Evolutionary conservation across 352 stramenopile species (phyloP), one percentile per base, ranked within the genome.

Genomic region (Blastocystis sp.): DNA sequence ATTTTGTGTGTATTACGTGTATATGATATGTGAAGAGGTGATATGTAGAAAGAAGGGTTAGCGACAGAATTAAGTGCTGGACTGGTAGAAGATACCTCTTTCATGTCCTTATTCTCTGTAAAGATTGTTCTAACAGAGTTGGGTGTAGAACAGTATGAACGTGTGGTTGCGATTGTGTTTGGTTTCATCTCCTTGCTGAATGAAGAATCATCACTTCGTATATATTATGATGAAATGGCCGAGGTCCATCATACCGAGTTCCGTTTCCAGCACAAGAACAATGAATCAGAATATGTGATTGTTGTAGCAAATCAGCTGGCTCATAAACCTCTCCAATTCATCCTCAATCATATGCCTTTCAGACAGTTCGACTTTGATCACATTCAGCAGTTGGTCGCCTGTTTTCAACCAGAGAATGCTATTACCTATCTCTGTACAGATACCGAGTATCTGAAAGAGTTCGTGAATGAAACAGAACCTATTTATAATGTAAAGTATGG

Each of bases 1-100:
- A 84, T 84, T 42, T 51, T 84, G 7, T 62, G 51, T 44, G 48
- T n/a, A 13, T 37, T 84, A 11, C 73, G 73, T 42, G 73, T 84
- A 33, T 7, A 24, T 2, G 30, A 27, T 17, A 6, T 9, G 42
- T 1, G 3, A 13, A 0, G 22, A 3, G 13, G 19, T 84, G 13
- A 58, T 30, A 0, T 3, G 11, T 84, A 84, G 73, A 84, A 40
- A 68, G 22, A 35, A 35, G 73, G 73, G 30, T 44, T 84, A 57
- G 73, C 73, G 13, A 68, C 73, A 7, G 73, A 51, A 1, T 30
- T 84, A 51, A 30, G 27, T 13, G 24, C 51, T 1, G 73, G 73
- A 42, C 9, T 54, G 51, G 33, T 44, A 7, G 17, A 22, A 22
- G 37, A 51, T 13, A 51, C 40, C 11, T 68, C 51, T 2, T 84